These are phyloP conservation scores for Pseudevernia furfuracea DNA, from an alignment of 495 filamentous ascomycete species.

Conservation along the genomic window DNA sequence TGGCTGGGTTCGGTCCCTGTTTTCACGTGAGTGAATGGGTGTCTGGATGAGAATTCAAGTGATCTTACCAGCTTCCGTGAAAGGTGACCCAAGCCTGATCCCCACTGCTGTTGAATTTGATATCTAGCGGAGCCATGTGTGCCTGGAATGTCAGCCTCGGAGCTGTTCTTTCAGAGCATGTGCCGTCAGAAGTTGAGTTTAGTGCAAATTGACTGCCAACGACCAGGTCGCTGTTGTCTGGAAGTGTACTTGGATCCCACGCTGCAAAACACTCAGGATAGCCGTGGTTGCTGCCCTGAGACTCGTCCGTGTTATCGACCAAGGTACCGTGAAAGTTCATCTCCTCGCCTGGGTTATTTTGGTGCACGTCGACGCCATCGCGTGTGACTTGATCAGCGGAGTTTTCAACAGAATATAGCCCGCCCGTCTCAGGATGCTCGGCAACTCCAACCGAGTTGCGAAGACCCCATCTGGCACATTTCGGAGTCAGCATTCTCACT, in stretches of 20 bases:
- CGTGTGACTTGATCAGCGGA: constrained; percentile 54
- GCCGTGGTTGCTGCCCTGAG: constrained; percentile 48
- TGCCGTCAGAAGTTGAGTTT: constrained; percentile 38
- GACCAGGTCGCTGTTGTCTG: constrained; percentile 28
- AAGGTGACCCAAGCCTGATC: constrained; percentile 43
- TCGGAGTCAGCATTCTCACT: not conserved
- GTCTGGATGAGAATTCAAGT: not conserved
- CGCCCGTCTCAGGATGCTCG: constrained; percentile 47
- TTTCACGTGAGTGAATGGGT: not conserved
- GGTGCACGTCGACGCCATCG: constrained; percentile 51
- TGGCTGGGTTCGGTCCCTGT: constrained; percentile 41
- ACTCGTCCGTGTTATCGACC: constrained; percentile 33
- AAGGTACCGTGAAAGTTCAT: constrained; percentile 65
- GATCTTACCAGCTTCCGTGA: constrained; percentile 45
- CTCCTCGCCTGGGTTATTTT: constrained; percentile 67
- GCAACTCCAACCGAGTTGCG: constrained; percentile 63
- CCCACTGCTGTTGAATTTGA: constrained; percentile 44
- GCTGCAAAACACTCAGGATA: constrained; percentile 62
- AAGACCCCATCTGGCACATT: constrained; percentile 41
- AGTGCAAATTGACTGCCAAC: constrained; percentile 33
- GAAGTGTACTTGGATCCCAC: constrained; percentile 45
- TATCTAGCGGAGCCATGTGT: constrained; percentile 55
- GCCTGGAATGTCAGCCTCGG: constrained; percentile 51
- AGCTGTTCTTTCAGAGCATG: constrained; percentile 35
- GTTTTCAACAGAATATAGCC: constrained; percentile 66